Evolutionary conservation across 2,329 filamentous ascomycete genomes (phyloP).

Genomic region (Coleophoma cylindrospora): DNA sequence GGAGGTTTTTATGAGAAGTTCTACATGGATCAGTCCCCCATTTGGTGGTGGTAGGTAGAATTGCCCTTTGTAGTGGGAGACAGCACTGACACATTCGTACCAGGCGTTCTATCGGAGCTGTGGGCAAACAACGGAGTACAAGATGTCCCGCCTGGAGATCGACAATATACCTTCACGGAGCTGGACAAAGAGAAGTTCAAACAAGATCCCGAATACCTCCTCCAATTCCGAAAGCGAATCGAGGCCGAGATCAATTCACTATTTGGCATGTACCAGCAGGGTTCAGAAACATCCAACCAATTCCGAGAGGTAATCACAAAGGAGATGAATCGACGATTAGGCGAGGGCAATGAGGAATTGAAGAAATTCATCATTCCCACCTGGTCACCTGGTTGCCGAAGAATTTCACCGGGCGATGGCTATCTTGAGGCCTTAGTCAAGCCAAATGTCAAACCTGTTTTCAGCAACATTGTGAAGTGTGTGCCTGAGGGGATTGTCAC

Average conservation of each 20-base stretch:
- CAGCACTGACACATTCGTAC: neutral
- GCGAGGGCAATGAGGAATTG: constrained; percentile 34
- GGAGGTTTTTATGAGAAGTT: constrained; percentile 13
- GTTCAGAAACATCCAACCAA: constrained; percentile 32
- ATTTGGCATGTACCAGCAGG: constrained; percentile 37
- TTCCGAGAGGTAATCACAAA: constrained; percentile 33
- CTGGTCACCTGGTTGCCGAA: constrained; percentile 37
- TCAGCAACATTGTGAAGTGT: constrained; percentile 24
- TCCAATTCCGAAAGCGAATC: constrained; percentile 36
- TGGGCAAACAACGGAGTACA: constrained; percentile 17
- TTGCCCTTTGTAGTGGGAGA: neutral
- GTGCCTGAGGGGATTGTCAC: constrained; percentile 39
- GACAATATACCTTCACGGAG: constrained; percentile 35
- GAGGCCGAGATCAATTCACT: constrained; percentile 36
- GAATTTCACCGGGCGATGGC: constrained; percentile 34
- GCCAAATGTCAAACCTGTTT: constrained; percentile 38
- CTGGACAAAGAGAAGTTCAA: constrained; percentile 33
- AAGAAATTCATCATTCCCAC: constrained; percentile 34
- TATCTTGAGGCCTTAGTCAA: constrained; percentile 36
- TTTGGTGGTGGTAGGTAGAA: constrained; percentile 12
- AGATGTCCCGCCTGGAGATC: constrained; percentile 27
- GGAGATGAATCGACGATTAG: constrained; percentile 37
- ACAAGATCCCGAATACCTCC: constrained; percentile 33
- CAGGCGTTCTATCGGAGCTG: constrained; percentile 10
- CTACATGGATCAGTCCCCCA: constrained; percentile 15